Conservation (phyloP, 139 green algal species). For the Chlamydomonas eustigma region DNA sequence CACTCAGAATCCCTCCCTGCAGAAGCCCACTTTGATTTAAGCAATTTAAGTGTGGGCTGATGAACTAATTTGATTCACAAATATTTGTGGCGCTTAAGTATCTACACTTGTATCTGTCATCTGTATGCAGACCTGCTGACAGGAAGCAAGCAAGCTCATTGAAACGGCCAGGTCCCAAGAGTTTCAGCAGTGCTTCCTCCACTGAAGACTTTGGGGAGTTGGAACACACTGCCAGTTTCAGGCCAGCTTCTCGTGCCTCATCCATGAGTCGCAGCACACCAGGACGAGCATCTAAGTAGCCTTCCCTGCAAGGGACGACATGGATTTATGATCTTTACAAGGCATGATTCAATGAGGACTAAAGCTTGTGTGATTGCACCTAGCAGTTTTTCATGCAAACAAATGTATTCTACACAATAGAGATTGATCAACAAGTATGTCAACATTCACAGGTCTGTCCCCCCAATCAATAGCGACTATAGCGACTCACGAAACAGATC, state of each 20-base stretch:
- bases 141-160: background rate
- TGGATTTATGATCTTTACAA: too few relatives aligned
- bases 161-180: background rate
- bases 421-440: background rate
- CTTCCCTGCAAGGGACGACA: slow-evolving; percentile 82
- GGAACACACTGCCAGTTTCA: slow-evolving; percentile 67
- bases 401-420: background rate
- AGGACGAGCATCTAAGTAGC: slow-evolving; percentile 14
- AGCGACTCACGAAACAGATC: background rate
- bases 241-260: slow-evolving; percentile 49
- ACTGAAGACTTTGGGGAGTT: slow-evolving; percentile 20
- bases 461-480: background rate
- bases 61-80: too few relatives aligned
- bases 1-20: too few relatives aligned
- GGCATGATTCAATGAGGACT: too few relatives aligned
- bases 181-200: slow-evolving; percentile 56
- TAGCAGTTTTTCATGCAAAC: background rate
- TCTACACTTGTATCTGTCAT: too few relatives aligned
- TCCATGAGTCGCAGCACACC: slow-evolving; percentile 71
- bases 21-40: too few relatives aligned
- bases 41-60: too few relatives aligned
- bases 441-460: background rate
- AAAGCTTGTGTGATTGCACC: too few relatives aligned
- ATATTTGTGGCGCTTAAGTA: too few relatives aligned
- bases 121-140: too few relatives aligned